Evolutionary conservation across 2,329 filamentous ascomycete species (phyloP).

Genomic region (Ophiostoma montium): DNA sequence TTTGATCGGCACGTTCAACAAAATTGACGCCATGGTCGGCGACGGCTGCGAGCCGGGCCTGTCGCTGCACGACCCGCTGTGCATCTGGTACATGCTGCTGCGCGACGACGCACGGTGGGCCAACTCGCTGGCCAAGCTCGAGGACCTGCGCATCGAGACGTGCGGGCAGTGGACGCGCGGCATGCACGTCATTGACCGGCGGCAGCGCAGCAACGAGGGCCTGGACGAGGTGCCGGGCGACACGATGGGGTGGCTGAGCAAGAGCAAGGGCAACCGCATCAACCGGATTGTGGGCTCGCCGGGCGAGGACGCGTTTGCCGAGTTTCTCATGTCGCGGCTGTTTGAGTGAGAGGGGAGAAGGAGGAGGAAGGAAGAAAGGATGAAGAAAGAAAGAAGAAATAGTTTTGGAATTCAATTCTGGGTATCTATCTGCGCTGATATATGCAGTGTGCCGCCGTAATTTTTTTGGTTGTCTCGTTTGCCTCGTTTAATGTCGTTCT

Average conservation of each 20-base stretch:
- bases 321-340: constrained; percentile 48
- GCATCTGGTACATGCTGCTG: constrained; percentile 64
- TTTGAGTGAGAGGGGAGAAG: constrained; percentile 32
- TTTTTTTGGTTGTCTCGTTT: not conserved
- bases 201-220: constrained; percentile 41
- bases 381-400: not conserved
- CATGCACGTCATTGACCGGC: constrained; percentile 72
- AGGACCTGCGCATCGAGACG: constrained; percentile 85
- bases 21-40: constrained; percentile 48
- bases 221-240: constrained; percentile 50
- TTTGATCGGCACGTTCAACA: constrained; percentile 54
- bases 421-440: not conserved
- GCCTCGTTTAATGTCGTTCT: not conserved
- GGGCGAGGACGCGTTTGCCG: constrained; percentile 52
- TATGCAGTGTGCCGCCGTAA: too few relatives aligned
- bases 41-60: constrained; percentile 44
- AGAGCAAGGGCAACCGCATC: constrained; percentile 63
- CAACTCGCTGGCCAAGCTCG: constrained; percentile 38
- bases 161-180: constrained; percentile 88
- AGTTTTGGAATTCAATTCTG: too few relatives aligned
- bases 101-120: constrained; percentile 41
- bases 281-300: constrained; percentile 58
- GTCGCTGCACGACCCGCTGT: constrained; percentile 64
- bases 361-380: not conserved
- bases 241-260: constrained; percentile 60